Conservation (phyloP, 345 rosid species). For the Streptanthus diversifolius region DNA sequence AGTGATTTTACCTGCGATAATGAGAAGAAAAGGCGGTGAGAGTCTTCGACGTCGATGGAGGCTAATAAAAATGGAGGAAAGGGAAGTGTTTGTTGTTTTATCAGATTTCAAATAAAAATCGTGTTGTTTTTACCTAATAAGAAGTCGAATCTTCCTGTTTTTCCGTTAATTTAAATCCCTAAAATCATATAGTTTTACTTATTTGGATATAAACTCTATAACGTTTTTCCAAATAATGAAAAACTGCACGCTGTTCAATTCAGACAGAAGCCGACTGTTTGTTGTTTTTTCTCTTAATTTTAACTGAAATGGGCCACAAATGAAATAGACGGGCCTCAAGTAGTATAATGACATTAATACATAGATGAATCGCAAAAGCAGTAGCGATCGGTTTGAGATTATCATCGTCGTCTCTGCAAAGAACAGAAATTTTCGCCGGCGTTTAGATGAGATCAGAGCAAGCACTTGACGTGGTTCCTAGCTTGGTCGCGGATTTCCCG, state of each 20-base stretch:
- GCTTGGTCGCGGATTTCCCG: conserved; percentile 47
- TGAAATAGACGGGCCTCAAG: not conserved
- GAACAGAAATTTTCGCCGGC: not conserved
- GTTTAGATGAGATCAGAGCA: conserved; percentile 41
- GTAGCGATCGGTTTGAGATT: not conserved
- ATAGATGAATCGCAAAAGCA: not conserved
- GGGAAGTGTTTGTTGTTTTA: conserved; percentile 1
- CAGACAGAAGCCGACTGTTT: not conserved
- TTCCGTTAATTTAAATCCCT: not conserved
- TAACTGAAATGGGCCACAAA: not conserved
- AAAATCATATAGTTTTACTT: not conserved
- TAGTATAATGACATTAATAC: not conserved
- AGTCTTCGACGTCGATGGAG: conserved; percentile 26
- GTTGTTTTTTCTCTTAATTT: not conserved
- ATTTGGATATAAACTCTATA: not conserved
- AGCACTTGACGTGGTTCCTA: conserved; percentile 49
- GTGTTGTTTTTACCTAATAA: not conserved
- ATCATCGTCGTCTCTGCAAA: not conserved
- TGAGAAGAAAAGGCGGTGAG: not conserved
- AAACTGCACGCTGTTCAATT: not conserved
- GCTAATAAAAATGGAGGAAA: not conserved
- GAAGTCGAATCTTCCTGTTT: not conserved
- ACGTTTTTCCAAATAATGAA: not conserved
- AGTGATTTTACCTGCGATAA: not conserved
- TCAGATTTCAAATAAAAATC: conserved; percentile 10